Conservation (phyloP, 106 monocot genomes). For the Ottelia alismoides region DNA sequence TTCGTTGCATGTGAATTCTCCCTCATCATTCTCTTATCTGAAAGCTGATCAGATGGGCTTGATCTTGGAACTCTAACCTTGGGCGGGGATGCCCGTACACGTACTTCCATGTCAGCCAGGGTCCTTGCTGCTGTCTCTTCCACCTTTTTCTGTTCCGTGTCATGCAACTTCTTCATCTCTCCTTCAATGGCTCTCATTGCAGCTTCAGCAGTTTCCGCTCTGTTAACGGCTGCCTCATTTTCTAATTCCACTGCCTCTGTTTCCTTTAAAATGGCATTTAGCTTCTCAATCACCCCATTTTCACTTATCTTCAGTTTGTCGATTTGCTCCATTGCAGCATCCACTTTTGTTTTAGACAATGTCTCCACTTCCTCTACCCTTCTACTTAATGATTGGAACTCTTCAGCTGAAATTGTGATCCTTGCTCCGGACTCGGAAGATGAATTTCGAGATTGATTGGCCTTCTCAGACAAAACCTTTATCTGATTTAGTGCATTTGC, state of each 20-base stretch:
- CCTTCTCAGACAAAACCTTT: constrained; percentile 41
- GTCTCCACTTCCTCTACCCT: constrained; percentile 49
- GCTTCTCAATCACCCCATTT: constrained; percentile 40
- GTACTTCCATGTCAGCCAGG: no score
- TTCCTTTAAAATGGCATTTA: constrained; percentile 43
- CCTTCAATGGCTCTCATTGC: constrained; percentile 66
- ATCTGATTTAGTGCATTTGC: constrained; percentile 43
- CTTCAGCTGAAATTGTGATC: constrained; percentile 55
- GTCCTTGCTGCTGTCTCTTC: constrained; percentile 21
- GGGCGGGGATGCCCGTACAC: constrained; percentile 10
- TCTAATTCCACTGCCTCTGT: constrained; percentile 41
- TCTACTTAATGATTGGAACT: constrained; percentile 41
- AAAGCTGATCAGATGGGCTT: no score
- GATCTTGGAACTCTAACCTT: constrained; percentile 3
- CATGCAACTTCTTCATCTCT: constrained; percentile 49
- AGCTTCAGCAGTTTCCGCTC: constrained; percentile 52
- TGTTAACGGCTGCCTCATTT: constrained; percentile 48
- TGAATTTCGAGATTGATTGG: constrained; percentile 25
- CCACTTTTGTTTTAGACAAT: constrained; percentile 54
- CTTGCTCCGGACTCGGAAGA: constrained; percentile 47
- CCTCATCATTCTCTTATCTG: constrained; percentile 1
- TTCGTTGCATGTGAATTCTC: neutral
- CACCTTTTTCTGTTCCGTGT: constrained; percentile 46
- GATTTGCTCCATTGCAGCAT: constrained; percentile 48
- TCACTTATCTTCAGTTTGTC: constrained; percentile 63